Evolutionary conservation across 305 asterid genomes (phyloP), one percentile per base, ranked within the genome.

Genomic region (Solanum hybrid): DNA sequence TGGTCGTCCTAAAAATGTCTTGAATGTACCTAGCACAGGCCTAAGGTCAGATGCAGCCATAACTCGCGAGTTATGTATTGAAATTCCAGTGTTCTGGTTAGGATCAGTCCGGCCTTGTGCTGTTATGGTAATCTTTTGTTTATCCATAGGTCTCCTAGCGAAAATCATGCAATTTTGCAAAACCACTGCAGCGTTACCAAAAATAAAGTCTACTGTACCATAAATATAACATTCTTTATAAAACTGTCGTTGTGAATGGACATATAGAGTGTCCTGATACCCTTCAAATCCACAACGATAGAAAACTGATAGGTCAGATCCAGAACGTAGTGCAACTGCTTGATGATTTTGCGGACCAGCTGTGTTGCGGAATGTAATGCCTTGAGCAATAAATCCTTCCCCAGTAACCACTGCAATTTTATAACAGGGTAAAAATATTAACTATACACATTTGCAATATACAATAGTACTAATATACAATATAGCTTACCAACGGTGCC

Each of bases 131-230:
- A 83, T 92, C 26, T 95, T 92, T 61, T 95, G 97, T 39, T 85
- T 46, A 67, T 75, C 92, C 95, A 95, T 94, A 16, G 98, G 99
- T 14, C 94, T 94, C 61, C 98, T 95, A 29, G 93, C 96, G 74
- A 92, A 94, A 37, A 97, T 95, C 94, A 93, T 94, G 94, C 99
- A 96, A 92, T 97, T 97, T 8, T 97, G 98, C 14, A 97, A 91
- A 1, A 96, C 97, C 1, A 78, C 97, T 4, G 96, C 95, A 3
- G 97, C 96, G n/a, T 96, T 96, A 64, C 99, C 98, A 82, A 97
- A 97, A 89, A 97, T 95, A 95, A 95, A 96, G 91, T 97, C 98
- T 5, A 95, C 97, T 9, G 98, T 96, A 36, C 98, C 98, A 89
- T 91, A 95, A 3, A 97, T 92, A 91, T 95, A 92, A 78, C 98